These are phyloP conservation scores for Gnaphalium uliginosum DNA, from an alignment of 129 eudicot genomes.

Conservation along the genomic window DNA sequence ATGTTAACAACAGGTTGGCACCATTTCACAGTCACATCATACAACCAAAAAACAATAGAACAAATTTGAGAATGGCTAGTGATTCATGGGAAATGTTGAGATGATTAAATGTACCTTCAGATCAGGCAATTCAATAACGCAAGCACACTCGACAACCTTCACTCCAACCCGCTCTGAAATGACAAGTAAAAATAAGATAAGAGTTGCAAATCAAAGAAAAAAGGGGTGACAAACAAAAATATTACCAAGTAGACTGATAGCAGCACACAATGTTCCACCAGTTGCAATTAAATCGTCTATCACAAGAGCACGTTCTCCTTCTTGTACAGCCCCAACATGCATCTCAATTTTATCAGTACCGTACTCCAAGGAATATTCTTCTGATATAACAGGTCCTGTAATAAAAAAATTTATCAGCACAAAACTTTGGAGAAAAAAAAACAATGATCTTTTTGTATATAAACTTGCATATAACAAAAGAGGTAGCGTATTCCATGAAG, in stretches of 20 bases:
- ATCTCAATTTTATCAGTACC: slow-evolving; percentile 91
- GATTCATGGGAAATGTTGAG: no score
- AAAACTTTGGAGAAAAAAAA: not conserved
- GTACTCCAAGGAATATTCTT: slow-evolving; percentile 91
- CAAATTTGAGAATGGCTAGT: not conserved
- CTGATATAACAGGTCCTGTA: slow-evolving; percentile 87
- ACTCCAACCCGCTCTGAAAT: slow-evolving; percentile 85
- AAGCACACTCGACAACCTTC: slow-evolving; percentile 83
- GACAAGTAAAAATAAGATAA: slow-evolving; percentile 11
- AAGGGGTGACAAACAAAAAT: not conserved
- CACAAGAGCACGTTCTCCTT: slow-evolving; percentile 76
- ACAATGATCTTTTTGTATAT: not conserved
- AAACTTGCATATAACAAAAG: not conserved
- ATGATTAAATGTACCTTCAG: slow-evolving; percentile 60
- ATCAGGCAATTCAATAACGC: slow-evolving; percentile 84
- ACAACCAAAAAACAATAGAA: not conserved
- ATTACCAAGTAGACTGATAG: slow-evolving; percentile 83
- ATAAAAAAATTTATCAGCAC: slow-evolving; percentile 8
- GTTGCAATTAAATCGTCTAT: slow-evolving; percentile 94
- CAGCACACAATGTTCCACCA: slow-evolving; percentile 90
- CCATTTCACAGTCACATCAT: slow-evolving; percentile 4
- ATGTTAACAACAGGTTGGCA: slow-evolving; percentile 2
- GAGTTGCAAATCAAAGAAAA: not conserved
- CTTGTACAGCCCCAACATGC: slow-evolving; percentile 96
- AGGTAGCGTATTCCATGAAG: not conserved